Evolutionary conservation across 768 basidiomycete genomes (phyloP), one percentile per base, ranked within the genome.

Genomic region (Cantharellus anzutake): DNA sequence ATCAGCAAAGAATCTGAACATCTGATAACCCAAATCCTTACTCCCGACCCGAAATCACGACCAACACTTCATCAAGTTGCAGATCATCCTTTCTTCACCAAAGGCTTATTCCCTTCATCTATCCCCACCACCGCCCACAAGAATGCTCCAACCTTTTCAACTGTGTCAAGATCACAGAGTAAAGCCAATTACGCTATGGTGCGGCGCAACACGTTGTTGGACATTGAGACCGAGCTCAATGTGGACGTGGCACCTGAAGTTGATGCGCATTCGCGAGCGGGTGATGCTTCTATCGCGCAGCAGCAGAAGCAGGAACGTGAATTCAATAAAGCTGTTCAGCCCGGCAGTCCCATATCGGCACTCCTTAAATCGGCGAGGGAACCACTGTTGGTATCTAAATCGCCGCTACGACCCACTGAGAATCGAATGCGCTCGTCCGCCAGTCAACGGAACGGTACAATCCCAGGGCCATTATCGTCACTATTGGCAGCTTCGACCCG

Each of bases 311-410:
- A 90, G 67, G 96, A 99, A 78, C 84, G 84, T 69, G 96, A 98
- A 70, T 97, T 98, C 82, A 84, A 86, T 73, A 83, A 85, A 66
- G 96, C 92, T 1, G 88, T 98, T 1, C 89, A 92, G 67, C 94
- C 93, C 3, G 91, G 88, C 50, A 88, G 85, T 62, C 96, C 96
- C 0, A 93, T 99, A 61, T 87, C 88, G 38, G 89, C 88, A 2
- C 72, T 99, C 56, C 77, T 99, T 65, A 84, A 68, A 64, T 91
- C 89, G 2, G 92, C 92, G 3, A 77, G 84, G 60, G 87, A 91
- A 69, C 92, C 92, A 0, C 74, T 96, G 44, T 73, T 94, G 56
- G 84, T 91, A 71, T 76, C 71, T 7, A 67, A 66, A 1, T 55
- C 52, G 38, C 52, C 55, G 50, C 56, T 57, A 42, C 52, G 44